Percentiles rank a stretch among this genome's conserved stretches.
phyloP scores from a whole-genome alignment of 306 rosid genomes.

The Nissolia schottii region DNA sequence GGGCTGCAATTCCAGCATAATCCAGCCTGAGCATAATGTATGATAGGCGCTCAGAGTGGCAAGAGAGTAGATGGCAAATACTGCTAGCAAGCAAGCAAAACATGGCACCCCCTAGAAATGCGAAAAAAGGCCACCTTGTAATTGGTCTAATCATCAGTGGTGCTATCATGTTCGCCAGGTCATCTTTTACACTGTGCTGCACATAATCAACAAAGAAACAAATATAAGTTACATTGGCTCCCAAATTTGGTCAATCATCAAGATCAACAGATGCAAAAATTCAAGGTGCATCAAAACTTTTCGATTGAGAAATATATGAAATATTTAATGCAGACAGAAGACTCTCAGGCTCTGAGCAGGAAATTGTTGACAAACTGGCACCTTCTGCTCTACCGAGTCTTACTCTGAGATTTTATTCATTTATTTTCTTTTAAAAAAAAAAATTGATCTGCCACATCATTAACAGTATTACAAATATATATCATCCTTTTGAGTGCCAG shows the following conservation, averaged over 20 bases:
- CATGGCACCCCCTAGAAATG: slow-evolving; percentile 95
- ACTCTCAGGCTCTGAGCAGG: not conserved
- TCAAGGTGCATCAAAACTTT: not conserved
- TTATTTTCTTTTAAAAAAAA: not conserved
- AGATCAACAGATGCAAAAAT: not conserved
- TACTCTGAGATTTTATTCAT: not conserved
- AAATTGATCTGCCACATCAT: not conserved
- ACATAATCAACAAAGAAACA: slow-evolving; percentile 22
- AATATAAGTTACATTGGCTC: slow-evolving; percentile 14
- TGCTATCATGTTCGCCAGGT: slow-evolving; percentile 69
- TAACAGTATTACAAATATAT: not conserved
- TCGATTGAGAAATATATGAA: not conserved
- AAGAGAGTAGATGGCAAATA: slow-evolving; percentile 84
- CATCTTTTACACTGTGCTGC: slow-evolving; percentile 78
- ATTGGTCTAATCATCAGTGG: slow-evolving; percentile 81
- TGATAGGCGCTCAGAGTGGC: slow-evolving; percentile 79
- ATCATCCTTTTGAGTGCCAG: not conserved
- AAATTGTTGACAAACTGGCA: slow-evolving; percentile 1
- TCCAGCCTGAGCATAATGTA: slow-evolving; percentile 93
- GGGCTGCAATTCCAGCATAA: slow-evolving; percentile 98
- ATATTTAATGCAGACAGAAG: not conserved
- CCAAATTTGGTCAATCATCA: slow-evolving; percentile 20
- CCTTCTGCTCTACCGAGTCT: not conserved
- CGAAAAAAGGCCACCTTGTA: slow-evolving; percentile 91
- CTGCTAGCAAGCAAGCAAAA: slow-evolving; percentile 95